Conservation (phyloP, 495 filamentous ascomycete species). For the Ramalina peruviana region DNA sequence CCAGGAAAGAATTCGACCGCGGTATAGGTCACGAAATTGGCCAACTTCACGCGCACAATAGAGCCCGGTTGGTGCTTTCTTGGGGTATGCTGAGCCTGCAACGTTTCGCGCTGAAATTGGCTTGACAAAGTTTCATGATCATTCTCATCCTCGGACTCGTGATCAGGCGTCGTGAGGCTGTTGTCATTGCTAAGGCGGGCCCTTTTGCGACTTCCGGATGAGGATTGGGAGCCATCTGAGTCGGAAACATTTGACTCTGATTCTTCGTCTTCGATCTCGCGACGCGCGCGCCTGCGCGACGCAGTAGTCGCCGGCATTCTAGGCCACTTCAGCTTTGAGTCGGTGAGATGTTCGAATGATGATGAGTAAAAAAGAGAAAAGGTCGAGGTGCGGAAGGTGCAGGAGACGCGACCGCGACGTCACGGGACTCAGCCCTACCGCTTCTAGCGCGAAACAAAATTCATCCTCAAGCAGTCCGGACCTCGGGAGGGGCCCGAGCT, state of each 20-base stretch:
- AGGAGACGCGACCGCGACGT: too few relatives aligned
- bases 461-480: too few relatives aligned
- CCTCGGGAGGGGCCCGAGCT: too few relatives aligned
- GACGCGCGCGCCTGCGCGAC: conserved; percentile 7
- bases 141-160: not conserved
- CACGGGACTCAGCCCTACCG: not conserved
- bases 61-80: conserved; percentile 57
- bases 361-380: too few relatives aligned
- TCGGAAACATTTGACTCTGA: not conserved
- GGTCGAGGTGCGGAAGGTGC: too few relatives aligned
- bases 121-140: not conserved
- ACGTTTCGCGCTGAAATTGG: conserved; percentile 6
- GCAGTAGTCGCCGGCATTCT: conserved; percentile 2
- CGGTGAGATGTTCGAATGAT: too few relatives aligned
- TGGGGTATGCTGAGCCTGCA: not conserved
- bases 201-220: conserved; percentile 8
- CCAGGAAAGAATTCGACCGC: conserved; percentile 79
- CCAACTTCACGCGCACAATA: conserved; percentile 74
- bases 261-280: conserved; percentile 6
- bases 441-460: too few relatives aligned
- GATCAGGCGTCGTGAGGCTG: not conserved
- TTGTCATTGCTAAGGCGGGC: conserved; percentile 11
- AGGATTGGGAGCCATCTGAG: conserved; percentile 2
- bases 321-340: too few relatives aligned
- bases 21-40: conserved; percentile 93